phyloP scores from a whole-genome alignment of 257 asterid species.

The Nicotiana knightiana region DNA sequence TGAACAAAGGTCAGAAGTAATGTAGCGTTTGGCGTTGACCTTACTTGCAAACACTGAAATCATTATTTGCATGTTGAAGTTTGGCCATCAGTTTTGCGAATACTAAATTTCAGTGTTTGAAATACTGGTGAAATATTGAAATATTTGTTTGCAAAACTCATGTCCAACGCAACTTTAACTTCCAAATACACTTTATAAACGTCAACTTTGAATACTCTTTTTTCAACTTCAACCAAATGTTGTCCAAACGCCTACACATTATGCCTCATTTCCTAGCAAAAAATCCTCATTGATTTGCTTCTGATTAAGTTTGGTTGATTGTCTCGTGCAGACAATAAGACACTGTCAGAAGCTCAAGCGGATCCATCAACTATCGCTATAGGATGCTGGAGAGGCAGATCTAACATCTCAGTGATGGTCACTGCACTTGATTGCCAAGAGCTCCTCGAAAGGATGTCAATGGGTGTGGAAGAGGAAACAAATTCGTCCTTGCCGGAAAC shows the following conservation, averaged over 20 bases:
- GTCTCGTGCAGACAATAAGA: constrained; percentile 39
- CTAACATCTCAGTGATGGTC: constrained; percentile 72
- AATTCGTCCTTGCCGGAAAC: background rate
- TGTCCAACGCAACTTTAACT: background rate
- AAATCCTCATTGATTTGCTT: background rate
- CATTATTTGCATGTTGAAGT: background rate
- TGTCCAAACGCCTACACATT: background rate
- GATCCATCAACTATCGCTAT: constrained; percentile 59
- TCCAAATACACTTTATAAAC: background rate
- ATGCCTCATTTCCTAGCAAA: background rate
- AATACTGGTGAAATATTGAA: background rate
- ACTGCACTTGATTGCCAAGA: constrained; percentile 79
- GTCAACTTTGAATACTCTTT: background rate
- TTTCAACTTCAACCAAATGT: background rate
- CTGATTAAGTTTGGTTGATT: background rate
- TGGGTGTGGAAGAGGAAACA: constrained; percentile 25
- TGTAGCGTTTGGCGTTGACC: background rate
- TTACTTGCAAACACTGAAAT: background rate
- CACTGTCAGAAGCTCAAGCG: constrained; percentile 29
- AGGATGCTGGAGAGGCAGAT: constrained; percentile 91
- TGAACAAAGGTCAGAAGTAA: constrained; percentile 45
- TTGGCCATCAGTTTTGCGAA: background rate
- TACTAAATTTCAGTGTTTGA: background rate
- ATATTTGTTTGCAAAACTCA: background rate
- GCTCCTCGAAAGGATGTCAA: constrained; percentile 59